Evolutionary conservation across 371 early-diverging fungal genomes (phyloP).

Genomic region (Lichtheimia ramosa): DNA sequence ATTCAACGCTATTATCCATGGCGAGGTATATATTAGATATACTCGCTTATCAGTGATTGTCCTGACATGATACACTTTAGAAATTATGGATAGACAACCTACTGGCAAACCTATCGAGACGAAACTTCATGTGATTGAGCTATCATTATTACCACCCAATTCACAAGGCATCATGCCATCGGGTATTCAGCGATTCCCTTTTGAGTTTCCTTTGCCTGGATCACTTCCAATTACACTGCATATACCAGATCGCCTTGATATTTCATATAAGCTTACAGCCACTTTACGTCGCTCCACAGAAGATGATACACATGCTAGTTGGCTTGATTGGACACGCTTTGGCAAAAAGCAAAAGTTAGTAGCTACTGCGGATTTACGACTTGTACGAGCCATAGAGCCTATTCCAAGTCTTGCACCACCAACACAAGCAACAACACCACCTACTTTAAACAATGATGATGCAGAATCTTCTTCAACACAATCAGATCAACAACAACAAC

Average conservation of each 20-base stretch:
- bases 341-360: conserved; percentile 6
- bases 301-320: conserved; percentile 7
- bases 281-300: conserved; percentile 9
- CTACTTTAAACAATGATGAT: background rate
- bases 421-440: conserved; percentile 7
- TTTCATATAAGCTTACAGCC: conserved; percentile 33
- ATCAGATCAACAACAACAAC: background rate
- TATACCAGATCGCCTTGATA: conserved; percentile 34
- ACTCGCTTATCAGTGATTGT: background rate
- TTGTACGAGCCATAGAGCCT: conserved; percentile 15
- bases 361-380: conserved; percentile 9
- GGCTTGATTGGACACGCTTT: conserved; percentile 9
- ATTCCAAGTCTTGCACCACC: conserved; percentile 14
- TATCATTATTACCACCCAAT: conserved; percentile 40
- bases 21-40: conserved; percentile 21
- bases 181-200: conserved; percentile 44
- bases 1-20: conserved; percentile 40
- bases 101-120: conserved; percentile 30
- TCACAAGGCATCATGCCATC: conserved; percentile 41
- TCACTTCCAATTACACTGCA: conserved; percentile 28
- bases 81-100: conserved; percentile 26
- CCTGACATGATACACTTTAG: conserved; percentile 12
- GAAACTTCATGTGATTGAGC: conserved; percentile 33
- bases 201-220: conserved; percentile 44
- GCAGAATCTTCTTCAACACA: background rate